A percentile compares a stretch with the other conserved stretches of the same genome.
Evolutionary conservation across 495 filamentous ascomycete species (phyloP).

Genomic region (Penicillium cosmopolitanum): DNA sequence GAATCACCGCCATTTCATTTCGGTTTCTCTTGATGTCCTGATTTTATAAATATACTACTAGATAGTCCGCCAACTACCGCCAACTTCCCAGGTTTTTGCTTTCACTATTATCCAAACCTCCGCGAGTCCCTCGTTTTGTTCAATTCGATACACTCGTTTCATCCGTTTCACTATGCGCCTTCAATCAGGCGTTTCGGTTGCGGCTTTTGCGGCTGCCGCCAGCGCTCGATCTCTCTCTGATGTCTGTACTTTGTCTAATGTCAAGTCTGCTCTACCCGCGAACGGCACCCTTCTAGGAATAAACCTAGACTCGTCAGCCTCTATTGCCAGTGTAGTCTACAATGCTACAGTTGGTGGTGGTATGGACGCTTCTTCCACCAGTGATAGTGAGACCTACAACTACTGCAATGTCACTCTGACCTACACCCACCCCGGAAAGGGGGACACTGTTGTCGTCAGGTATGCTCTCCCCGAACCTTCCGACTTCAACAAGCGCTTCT

Average conservation of each 20-base stretch:
- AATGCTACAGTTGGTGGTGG: slow-evolving; percentile 24
- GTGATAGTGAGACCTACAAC: slow-evolving; percentile 27
- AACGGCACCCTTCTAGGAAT: slow-evolving; percentile 40
- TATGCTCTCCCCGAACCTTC: slow-evolving; percentile 38
- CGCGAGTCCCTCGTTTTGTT: slow-evolving; percentile 7
- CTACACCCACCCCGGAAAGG: slow-evolving; percentile 41
- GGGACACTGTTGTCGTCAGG: slow-evolving; percentile 34
- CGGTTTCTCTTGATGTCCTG: background rate
- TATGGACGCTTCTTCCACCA: slow-evolving; percentile 16
- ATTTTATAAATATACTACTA: slow-evolving; percentile 3
- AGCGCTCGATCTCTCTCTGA: slow-evolving; percentile 34
- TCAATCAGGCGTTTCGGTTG: slow-evolving; percentile 24
- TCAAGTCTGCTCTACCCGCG: slow-evolving; percentile 34
- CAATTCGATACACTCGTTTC: background rate
- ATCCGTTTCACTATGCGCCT: slow-evolving; percentile 27
- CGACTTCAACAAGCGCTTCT: slow-evolving; percentile 43
- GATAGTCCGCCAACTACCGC: background rate
- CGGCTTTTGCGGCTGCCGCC: slow-evolving; percentile 32
- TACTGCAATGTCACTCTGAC: slow-evolving; percentile 44
- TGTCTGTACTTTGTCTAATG: slow-evolving; percentile 39
- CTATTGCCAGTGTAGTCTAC: slow-evolving; percentile 32
- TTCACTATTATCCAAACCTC: background rate
- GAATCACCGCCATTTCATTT: slow-evolving; percentile 2
- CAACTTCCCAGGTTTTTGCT: background rate
- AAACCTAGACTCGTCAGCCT: slow-evolving; percentile 32